Evolutionary conservation across 2,329 filamentous ascomycete genomes (phyloP), one percentile per base, ranked within the genome.

Genomic region (Aspergillus novoparasiticus): DNA sequence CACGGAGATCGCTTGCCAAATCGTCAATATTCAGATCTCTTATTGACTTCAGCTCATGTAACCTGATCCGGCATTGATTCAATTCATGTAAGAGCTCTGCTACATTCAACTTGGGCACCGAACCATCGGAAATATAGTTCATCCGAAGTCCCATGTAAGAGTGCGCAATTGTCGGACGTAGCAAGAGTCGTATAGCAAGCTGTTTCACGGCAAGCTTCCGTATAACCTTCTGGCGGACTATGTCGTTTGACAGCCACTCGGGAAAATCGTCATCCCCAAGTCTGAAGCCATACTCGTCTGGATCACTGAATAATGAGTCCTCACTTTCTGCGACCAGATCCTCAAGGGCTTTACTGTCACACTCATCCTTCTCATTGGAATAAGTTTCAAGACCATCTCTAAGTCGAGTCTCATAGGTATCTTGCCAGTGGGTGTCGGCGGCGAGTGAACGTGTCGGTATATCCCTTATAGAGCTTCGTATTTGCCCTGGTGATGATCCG

Each of bases 81-180:
- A 81, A 64, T 62, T 80, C 74, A 10, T 62, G 59, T 30, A 81
- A 66, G 43, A 80, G 69, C 4, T 74, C 70, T 14, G 71, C 58
- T 23, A 74, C 68, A 55, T 75, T 73, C 14, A 78, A 64, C 41
- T 71, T 66, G 3, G 75, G 76, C 6, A 71, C 58, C 2, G 73
- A 62, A 19, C 64, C 68, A 57, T 77, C 76, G 6, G 70, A 59
- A 1, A 62, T 61, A 58, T 79, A 76, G 16, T 73, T 71, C 66
- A 75, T 73, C 28, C 68, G 68, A 6, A 78, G 54, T 6, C 76
- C 76, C 8, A 67, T 67, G 55, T 81, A 81, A 32, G 71, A 71
- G 60, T 80, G 78, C 3, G 77, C 77, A 39, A 81, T 71, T 8
- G 71, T 69, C 12, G 78, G 78, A 11, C 79, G 76, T 21, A 81